Percentiles rank a stretch among this genome's conserved stretches.
Conservation (phyloP, 441 rosid genomes). For the California macrophylla region DNA sequence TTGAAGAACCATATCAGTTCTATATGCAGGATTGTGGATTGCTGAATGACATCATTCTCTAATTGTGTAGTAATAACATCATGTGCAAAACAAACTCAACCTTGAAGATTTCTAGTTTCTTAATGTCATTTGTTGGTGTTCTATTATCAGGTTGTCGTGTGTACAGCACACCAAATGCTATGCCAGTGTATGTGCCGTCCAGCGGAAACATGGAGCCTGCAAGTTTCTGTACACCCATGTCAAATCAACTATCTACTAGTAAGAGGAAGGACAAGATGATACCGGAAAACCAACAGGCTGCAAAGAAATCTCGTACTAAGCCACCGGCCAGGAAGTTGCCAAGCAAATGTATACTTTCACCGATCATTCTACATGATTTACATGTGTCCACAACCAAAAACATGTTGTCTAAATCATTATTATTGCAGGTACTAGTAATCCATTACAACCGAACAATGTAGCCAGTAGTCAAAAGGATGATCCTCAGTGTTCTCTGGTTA, state of each 20-base stretch:
- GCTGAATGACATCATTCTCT: not conserved
- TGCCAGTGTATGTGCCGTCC: conserved; percentile 32
- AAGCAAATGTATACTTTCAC: conserved; percentile 30
- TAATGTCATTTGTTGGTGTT: not conserved
- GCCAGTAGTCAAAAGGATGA: conserved; percentile 13
- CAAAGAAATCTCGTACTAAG: conserved; percentile 42
- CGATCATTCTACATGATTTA: not conserved
- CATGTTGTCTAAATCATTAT: not conserved
- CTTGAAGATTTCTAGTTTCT: not conserved
- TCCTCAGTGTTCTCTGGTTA: conserved; percentile 23
- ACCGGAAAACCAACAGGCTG: conserved; percentile 29
- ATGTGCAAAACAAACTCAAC: not conserved
- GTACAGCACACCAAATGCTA: conserved; percentile 26
- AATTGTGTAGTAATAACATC: not conserved
- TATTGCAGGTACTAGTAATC: conserved; percentile 21
- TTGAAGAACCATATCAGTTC: not conserved
- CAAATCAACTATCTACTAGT: conserved; percentile 30
- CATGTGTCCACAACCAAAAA: not conserved
- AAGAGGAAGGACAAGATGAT: conserved; percentile 40
- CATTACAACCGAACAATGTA: conserved; percentile 14
- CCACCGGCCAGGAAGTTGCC: conserved; percentile 21
- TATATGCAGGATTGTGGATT: not conserved
- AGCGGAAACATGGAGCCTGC: conserved; percentile 21
- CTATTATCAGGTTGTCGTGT: conserved; percentile 27
- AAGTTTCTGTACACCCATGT: conserved; percentile 24